phyloP scores from a whole-genome alignment of 257 asterid species.

The Thymus mandschuricus region DNA sequence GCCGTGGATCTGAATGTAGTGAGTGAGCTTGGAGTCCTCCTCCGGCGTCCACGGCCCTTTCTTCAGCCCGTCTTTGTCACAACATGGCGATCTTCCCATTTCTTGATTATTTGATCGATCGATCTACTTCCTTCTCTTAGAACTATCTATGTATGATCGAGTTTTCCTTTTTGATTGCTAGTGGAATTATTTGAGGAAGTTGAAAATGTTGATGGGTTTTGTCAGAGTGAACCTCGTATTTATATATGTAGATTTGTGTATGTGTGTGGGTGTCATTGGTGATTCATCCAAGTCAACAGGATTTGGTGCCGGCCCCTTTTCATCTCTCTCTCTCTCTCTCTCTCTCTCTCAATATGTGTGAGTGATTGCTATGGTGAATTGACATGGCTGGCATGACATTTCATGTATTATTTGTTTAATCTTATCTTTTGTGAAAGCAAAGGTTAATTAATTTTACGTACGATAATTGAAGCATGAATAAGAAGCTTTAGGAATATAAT shows the following conservation, averaged over 20 bases:
- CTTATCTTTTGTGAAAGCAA: too few relatives aligned
- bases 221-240: constrained; percentile 32
- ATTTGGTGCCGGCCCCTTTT: constrained; percentile 82
- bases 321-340: constrained; percentile 27
- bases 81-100: constrained; percentile 90
- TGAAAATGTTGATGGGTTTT: too few relatives aligned
- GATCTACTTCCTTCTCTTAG: too few relatives aligned
- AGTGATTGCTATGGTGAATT: constrained; percentile 1
- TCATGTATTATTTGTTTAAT: too few relatives aligned
- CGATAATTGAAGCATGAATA: too few relatives aligned
- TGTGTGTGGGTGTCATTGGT: constrained; percentile 13
- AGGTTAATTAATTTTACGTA: too few relatives aligned
- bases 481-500: too few relatives aligned
- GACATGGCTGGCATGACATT: neutral
- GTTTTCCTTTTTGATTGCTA: neutral
- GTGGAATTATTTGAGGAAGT: too few relatives aligned
- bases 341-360: neutral
- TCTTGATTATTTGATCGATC: neutral
- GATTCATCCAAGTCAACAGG: constrained; percentile 55
- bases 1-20: constrained; percentile 60
- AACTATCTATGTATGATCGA: too few relatives aligned
- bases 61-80: constrained; percentile 75
- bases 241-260: constrained; percentile 39
- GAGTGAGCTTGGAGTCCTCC: constrained; percentile 68
- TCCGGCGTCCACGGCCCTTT: constrained; percentile 94